phyloP scores from a whole-genome alignment of 495 filamentous ascomycete genomes.

The Evernia prunastri region DNA sequence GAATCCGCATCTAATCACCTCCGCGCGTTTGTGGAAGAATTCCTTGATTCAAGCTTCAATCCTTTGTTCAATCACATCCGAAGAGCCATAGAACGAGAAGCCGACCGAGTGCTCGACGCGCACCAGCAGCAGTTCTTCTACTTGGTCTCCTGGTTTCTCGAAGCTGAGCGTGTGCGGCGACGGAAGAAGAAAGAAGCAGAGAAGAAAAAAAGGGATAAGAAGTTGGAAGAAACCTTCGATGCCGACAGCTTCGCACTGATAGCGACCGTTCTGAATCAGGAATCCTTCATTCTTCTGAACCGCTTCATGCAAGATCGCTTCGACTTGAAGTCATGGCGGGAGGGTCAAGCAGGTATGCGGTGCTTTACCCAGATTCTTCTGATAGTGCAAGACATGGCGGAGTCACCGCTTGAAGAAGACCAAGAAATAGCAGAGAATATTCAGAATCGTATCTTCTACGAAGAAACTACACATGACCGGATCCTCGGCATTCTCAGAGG shows the following conservation, averaged over 20 bases:
- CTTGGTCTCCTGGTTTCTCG: conserved; percentile 87
- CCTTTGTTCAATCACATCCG: conserved; percentile 82
- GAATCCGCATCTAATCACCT: conserved; percentile 63
- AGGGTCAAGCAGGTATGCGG: conserved; percentile 80
- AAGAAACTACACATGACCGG: conserved; percentile 86
- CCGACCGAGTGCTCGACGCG: conserved; percentile 65
- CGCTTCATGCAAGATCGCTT: conserved; percentile 69
- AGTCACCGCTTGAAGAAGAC: conserved; percentile 80
- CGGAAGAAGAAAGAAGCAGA: conserved; percentile 41
- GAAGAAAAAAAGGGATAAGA: conserved; percentile 36
- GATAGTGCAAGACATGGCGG: conserved; percentile 89
- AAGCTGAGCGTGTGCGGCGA: conserved; percentile 75
- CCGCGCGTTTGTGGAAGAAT: conserved; percentile 80
- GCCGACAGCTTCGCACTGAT: conserved; percentile 78
- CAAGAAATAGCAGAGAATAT: conserved; percentile 98
- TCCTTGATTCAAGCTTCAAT: conserved; percentile 93
- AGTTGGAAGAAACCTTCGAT: conserved; percentile 43
- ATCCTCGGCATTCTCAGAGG: conserved; percentile 68
- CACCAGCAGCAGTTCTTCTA: conserved; percentile 87
- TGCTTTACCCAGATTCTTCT: conserved; percentile 76
- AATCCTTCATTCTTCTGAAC: conserved; percentile 84
- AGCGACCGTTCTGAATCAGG: conserved; percentile 82
- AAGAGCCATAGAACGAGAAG: conserved; percentile 85
- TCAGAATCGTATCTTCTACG: conserved; percentile 93
- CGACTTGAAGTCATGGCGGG: conserved; percentile 79